Percentiles rank a stretch among this genome's conserved stretches.
These are phyloP conservation scores for Claviceps spartinae DNA, from an alignment of 2,329 filamentous ascomycete species.

Conservation along the genomic window DNA sequence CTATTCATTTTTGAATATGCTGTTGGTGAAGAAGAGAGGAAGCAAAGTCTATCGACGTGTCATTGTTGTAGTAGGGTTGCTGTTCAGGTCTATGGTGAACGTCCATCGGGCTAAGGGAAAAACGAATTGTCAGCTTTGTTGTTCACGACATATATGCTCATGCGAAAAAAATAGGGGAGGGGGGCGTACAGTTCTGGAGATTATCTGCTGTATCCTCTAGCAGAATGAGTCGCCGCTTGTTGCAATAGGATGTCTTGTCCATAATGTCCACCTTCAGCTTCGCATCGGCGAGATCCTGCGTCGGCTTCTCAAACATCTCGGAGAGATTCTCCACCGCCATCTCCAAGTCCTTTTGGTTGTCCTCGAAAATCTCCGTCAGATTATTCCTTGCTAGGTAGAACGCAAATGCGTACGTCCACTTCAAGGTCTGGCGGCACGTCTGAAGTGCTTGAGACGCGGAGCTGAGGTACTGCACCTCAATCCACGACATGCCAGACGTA, in stretches of 20 bases:
- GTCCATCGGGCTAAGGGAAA: constrained; percentile 29
- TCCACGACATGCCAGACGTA: constrained; percentile 94
- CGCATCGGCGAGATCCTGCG: constrained; percentile 67
- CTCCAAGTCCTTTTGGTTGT: constrained; percentile 96
- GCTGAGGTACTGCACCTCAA: constrained; percentile 94
- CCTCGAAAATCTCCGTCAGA: constrained; percentile 90
- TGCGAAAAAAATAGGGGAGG: neutral
- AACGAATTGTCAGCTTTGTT: neutral
- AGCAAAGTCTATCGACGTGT: constrained; percentile 4
- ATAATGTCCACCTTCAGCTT: constrained; percentile 96
- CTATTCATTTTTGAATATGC: neutral
- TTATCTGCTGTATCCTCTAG: constrained; percentile 89
- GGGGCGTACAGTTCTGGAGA: constrained; percentile 57
- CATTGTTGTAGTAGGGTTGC: neutral
- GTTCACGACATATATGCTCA: neutral
- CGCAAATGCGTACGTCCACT: constrained; percentile 98
- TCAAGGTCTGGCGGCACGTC: constrained; percentile 93
- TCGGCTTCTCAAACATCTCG: constrained; percentile 98
- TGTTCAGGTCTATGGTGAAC: constrained; percentile 16
- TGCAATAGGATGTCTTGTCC: constrained; percentile 97
- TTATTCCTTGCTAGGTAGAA: constrained; percentile 97
- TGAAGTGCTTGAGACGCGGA: constrained; percentile 87
- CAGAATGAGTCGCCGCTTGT: constrained; percentile 76
- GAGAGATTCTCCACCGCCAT: constrained; percentile 93
- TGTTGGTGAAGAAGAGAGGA: neutral